Evolutionary conservation across 108 stramenopile genomes (phyloP), one percentile per base, ranked within the genome.

Genomic region (Parietichytrium sp.): DNA sequence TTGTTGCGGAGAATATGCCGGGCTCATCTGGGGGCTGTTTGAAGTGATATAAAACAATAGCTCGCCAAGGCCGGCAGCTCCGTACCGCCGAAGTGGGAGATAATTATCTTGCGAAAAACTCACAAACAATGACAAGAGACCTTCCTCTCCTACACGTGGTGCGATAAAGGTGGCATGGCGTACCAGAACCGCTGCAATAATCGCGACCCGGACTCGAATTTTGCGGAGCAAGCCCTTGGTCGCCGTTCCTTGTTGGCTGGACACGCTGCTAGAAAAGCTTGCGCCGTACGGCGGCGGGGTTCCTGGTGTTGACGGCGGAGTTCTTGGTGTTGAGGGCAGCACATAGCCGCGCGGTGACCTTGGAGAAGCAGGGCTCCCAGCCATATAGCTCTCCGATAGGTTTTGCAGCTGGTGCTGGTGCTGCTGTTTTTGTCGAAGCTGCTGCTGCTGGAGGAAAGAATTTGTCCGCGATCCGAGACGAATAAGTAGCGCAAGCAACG

Each of bases 91-190:
- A 18, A 89, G 31, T 30, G 36, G 47, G 13, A 79, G 15, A 20
- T 84, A 81, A 16, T 82, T 23, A 13, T 45, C 55, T 26, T 45
- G 53, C 33, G 36, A 54, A 55, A 81, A 54, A 15, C 38, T 47
- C 47, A 36, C 72, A 3, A 42, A 48, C 8, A 33, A 18, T 36
- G 15, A 51, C n/a, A 49, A 3, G 15, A 38, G 79, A 51, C 49
- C 79, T 42, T 82, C 52, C 25, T 29, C 47, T 13, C 38, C 81
- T 29, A 81, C 48, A 12, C 79, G 36, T 23, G 84, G 84, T n/a
- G 86, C 79, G 29, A 89, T 89, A 86, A 84, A 89, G 18, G 85
- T 88, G 16, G 88, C 86, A 54, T 89, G 82, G 12, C 88, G 87
- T 81, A 89, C 82, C 26, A 88, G 33, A 36, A 88, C 42, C 48